Base-by-base conservation (phyloP, 495 filamentous ascomycete species). In the Peziza echinospora region DNA sequence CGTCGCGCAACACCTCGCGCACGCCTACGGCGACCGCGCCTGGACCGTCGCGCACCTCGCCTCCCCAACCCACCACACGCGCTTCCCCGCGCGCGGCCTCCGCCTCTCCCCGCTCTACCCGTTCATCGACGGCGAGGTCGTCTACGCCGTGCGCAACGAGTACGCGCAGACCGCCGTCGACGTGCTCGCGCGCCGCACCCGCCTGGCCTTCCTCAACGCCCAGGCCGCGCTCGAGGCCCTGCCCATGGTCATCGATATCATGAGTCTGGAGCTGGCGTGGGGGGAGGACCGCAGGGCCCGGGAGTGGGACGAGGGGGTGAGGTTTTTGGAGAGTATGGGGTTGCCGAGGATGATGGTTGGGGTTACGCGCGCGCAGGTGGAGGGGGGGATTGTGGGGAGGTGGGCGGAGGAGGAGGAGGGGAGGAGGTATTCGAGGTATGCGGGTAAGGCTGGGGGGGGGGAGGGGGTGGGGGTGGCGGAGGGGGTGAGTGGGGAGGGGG, bases 111-210 rank as follows among this genome's bases (percentile, higher is more conserved):
- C 69, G 16, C 68, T 93, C 30, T 96, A 96, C 62, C 89, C 89
- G 21, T 97, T 91, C 60, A 71, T 97, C n/a, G 89, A 96, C 58
- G 89, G 89, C 43, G 89, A 97, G 64, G 72, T 97, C 22, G 73
- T 86, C 25, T 97, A 94, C 55, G 84, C 84, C 17, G 71, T 93
- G 24, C 66, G 78, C 21, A 77, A 93, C 61, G 89, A 97, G 63
- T 93, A 93, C 52, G 89, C 89, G 9, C 84, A 94, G 63, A 94
- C 85, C 17, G 83, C 85, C 2, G 78, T 84, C 9, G 89, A 97
- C 60, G 80, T 96, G 19, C 65, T 97, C 19, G 89, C 87, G 6
- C 71, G 89, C 26, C 69, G 89, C 45, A 97, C 81, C 42, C 70
- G 89, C 30, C 63, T 97, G 49, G 84, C 89, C 10, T 97, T 97